These are phyloP conservation scores for Neurospora sublineolata DNA, from an alignment of 495 filamentous ascomycete species.

Conservation along the genomic window DNA sequence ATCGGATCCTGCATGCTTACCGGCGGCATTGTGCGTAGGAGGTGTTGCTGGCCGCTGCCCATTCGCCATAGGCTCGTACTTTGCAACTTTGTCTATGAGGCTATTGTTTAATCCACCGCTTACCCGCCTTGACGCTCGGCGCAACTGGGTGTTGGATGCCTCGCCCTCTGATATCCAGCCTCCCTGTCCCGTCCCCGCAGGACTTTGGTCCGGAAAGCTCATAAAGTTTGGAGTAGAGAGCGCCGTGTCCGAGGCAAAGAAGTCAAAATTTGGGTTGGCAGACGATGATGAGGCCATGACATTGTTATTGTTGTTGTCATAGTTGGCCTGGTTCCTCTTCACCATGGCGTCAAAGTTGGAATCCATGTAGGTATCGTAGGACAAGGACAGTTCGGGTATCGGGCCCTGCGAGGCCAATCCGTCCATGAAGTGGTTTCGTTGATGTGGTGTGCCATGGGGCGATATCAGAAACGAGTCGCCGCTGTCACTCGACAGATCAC, in stretches of 20 bases:
- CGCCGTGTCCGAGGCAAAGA: constrained; percentile 26
- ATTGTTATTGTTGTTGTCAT: constrained; percentile 10
- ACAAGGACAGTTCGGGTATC: constrained; percentile 21
- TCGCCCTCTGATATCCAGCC: constrained; percentile 38
- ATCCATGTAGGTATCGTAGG: constrained; percentile 30
- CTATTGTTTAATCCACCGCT: constrained; percentile 29
- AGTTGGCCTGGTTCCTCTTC: constrained; percentile 32
- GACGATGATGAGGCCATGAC: constrained; percentile 13
- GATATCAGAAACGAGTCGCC: constrained; percentile 35
- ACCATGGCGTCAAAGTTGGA: constrained; percentile 28
- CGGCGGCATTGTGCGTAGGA: constrained; percentile 38
- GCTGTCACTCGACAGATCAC: constrained; percentile 8
- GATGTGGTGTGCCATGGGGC: constrained; percentile 33
- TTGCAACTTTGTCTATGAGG: constrained; percentile 40
- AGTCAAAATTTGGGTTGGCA: constrained; percentile 22
- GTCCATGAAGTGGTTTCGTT: constrained; percentile 32
- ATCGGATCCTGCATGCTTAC: constrained; percentile 30
- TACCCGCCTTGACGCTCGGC: constrained; percentile 32
- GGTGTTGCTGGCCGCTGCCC: constrained; percentile 46
- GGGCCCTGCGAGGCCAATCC: constrained; percentile 17
- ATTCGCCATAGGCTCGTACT: constrained; percentile 35
- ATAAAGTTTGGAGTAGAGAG: constrained; percentile 37
- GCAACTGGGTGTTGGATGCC: constrained; percentile 22
- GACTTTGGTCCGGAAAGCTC: constrained; percentile 30
- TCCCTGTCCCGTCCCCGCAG: constrained; percentile 18